Conservation (phyloP, 2,329 filamentous ascomycete species). For the Plenodomus tracheiphilus region DNA sequence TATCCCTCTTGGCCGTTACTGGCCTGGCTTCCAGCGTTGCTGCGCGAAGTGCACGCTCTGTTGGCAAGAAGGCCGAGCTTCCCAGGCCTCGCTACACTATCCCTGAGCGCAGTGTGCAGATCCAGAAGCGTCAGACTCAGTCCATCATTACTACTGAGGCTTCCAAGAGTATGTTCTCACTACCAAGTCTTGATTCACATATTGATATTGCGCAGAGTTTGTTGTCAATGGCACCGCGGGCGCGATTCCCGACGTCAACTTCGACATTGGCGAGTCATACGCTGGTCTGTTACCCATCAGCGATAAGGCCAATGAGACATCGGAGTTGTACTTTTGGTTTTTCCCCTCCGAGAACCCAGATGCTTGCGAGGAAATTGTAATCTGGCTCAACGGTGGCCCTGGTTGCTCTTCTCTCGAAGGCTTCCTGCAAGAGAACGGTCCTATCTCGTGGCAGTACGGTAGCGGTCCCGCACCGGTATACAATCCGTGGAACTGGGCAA, state of each 20-base stretch:
- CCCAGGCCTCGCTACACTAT: constrained; percentile 29
- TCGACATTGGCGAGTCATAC: constrained; percentile 51
- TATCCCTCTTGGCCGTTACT: constrained; percentile 34
- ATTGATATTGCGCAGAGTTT: constrained; percentile 32
- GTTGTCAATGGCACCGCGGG: constrained; percentile 43
- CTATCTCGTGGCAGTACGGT: constrained; percentile 51
- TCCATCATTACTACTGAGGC: constrained; percentile 47
- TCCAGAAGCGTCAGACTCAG: constrained; percentile 23
- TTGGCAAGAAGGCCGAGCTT: constrained; percentile 35
- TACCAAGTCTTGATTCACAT: neutral
- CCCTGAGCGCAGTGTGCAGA: constrained; percentile 18
- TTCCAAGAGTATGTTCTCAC: constrained; percentile 16
- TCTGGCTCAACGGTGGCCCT: constrained; percentile 48
- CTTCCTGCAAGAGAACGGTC: constrained; percentile 54
- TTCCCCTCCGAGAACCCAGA: constrained; percentile 56
- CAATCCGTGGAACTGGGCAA: constrained; percentile 52
- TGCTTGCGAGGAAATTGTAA: constrained; percentile 54
- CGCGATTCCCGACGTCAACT: constrained; percentile 53
- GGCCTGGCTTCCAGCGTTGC: constrained; percentile 31
- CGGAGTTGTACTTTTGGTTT: constrained; percentile 60
- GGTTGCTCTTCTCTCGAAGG: constrained; percentile 54
- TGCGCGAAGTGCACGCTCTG: constrained; percentile 33
- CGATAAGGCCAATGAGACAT: constrained; percentile 50
- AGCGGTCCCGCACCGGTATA: constrained; percentile 44
- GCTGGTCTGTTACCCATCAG: constrained; percentile 57